Conservation (phyloP, 2,329 filamentous ascomycete species). For the Paraconiothyrium sp. region DNA sequence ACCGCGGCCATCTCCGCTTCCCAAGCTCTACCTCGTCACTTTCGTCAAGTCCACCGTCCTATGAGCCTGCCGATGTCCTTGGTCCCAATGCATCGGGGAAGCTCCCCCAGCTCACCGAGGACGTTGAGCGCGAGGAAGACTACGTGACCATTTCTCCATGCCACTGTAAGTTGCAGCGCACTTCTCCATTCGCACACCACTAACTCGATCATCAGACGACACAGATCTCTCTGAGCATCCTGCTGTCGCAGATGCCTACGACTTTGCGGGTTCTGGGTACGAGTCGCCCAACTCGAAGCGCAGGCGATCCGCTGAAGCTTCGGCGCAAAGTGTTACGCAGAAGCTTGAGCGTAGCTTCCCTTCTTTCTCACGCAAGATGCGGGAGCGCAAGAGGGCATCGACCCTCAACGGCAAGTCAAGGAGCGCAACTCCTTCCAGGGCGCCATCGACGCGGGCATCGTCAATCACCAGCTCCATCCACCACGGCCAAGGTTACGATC, state of each 20-base stretch:
- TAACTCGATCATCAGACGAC: constrained; percentile 61
- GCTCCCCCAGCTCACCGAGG: constrained; percentile 86
- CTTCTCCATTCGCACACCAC: constrained; percentile 23
- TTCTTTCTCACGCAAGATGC: constrained; percentile 64
- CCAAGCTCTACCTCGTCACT: constrained; percentile 83
- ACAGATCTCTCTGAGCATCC: constrained; percentile 60
- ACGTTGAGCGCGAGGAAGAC: constrained; percentile 74
- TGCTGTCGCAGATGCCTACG: constrained; percentile 67
- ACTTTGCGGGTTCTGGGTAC: constrained; percentile 65
- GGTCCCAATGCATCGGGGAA: constrained; percentile 69
- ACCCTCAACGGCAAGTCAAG: constrained; percentile 48
- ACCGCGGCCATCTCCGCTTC: constrained; percentile 70
- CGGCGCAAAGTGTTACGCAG: constrained; percentile 69
- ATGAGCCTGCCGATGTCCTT: constrained; percentile 63
- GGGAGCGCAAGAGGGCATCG: constrained; percentile 56
- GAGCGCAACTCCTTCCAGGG: constrained; percentile 61
- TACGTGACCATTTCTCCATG: constrained; percentile 65
- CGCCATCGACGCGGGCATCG: constrained; percentile 77
- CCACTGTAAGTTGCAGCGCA: constrained; percentile 70
- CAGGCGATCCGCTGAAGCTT: constrained; percentile 66
- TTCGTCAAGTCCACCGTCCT: constrained; percentile 62
- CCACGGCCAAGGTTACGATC: constrained; percentile 51
- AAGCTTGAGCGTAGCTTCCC: constrained; percentile 71
- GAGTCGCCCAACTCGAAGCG: constrained; percentile 68
- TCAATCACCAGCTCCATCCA: constrained; percentile 73